A percentile compares a stretch with the other conserved stretches of the same genome.
Conservation (phyloP, 2,329 filamentous ascomycete genomes). For the Aspergillus terreus region DNA sequence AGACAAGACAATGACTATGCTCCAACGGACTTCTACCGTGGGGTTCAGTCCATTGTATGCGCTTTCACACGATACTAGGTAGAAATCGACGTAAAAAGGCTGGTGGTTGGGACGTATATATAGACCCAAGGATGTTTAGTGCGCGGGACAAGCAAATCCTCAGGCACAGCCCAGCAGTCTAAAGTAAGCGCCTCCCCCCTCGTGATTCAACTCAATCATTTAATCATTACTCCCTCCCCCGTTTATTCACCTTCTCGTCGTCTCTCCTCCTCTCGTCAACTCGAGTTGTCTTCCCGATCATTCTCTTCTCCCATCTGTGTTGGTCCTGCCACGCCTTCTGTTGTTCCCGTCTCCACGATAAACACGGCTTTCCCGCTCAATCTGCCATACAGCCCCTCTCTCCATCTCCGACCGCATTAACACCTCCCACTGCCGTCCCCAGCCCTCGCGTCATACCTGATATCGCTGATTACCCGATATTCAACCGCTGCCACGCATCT, state of each 20-base stretch:
- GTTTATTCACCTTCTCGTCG: not conserved
- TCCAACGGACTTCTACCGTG: no score
- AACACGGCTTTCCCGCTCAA: not conserved
- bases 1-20: no score
- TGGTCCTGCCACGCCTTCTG: no score
- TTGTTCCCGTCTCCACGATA: no score
- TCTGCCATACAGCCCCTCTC: not conserved
- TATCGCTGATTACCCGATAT: not conserved
- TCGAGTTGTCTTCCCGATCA: not conserved
- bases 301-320: not conserved
- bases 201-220: constrained; percentile 1
- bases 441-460: not conserved
- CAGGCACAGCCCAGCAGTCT: constrained; percentile 5
- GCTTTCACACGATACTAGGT: no score
- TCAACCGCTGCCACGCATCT: not conserved
- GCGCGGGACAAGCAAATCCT: constrained; percentile 9
- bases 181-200: constrained; percentile 1
- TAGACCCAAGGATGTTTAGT: not conserved
- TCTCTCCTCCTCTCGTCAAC: no score
- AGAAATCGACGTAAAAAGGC: no score
- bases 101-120: no score
- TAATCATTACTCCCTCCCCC: not conserved
- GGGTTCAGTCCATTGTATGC: no score
- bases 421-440: not conserved
- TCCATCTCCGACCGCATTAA: not conserved